Conservation (phyloP, 768 basidiomycete genomes). For the Leccinum uliginosum region DNA sequence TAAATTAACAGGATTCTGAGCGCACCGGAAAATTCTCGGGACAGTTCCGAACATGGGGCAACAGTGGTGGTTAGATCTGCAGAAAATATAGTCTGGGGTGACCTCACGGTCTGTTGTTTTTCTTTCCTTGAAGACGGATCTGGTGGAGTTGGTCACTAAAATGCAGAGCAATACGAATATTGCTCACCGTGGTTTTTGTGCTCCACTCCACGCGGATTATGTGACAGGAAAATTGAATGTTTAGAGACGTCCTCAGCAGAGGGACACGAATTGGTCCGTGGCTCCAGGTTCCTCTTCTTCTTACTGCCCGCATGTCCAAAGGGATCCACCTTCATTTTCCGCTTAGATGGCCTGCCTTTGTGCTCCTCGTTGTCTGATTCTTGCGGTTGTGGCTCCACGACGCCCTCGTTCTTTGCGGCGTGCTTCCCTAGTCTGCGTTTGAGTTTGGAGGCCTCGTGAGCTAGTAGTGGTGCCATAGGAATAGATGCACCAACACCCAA, state of each 20-base stretch:
- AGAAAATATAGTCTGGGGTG: conserved; percentile 6
- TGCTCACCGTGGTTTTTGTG: conserved; percentile 11
- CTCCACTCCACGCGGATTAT: not conserved
- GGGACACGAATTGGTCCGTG: not conserved
- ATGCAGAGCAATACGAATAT: not conserved
- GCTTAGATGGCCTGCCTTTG: conserved; percentile 52
- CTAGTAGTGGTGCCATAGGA: conserved; percentile 41
- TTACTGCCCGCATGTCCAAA: conserved; percentile 39
- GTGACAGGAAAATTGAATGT: not conserved
- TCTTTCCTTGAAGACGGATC: conserved; percentile 8
- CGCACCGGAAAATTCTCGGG: conserved; percentile 18
- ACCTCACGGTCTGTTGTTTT: conserved; percentile 1
- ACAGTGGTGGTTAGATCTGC: not conserved
- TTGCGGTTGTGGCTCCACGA: conserved; percentile 31
- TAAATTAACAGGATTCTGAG: conserved; percentile 3
- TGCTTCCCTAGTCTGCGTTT: conserved; percentile 53
- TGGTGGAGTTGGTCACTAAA: conserved; percentile 2
- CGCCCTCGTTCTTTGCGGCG: conserved; percentile 43
- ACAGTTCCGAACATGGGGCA: not conserved
- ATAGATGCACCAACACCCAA: conserved; percentile 71
- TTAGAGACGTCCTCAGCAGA: not conserved
- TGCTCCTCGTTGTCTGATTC: conserved; percentile 49
- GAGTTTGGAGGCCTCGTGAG: conserved; percentile 57
- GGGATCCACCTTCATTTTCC: conserved; percentile 56
- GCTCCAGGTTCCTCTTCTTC: conserved; percentile 43